These are phyloP conservation scores for Globisporangium spiculum DNA, from an alignment of 352 stramenopile species.

Conservation along the genomic window DNA sequence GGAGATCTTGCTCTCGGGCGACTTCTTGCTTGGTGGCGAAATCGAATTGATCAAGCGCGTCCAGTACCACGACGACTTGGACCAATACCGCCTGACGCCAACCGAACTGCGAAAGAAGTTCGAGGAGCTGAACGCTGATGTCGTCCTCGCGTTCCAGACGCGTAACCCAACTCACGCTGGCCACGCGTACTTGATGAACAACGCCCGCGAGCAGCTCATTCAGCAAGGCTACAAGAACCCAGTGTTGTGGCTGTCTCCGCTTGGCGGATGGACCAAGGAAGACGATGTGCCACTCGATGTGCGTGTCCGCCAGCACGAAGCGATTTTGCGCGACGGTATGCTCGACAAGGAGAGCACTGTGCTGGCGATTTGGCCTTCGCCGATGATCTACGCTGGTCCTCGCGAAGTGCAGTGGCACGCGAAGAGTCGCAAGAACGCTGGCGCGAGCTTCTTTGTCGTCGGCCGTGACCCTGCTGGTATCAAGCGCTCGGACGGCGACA, in stretches of 20 bases:
- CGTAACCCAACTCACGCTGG: constrained; percentile 97
- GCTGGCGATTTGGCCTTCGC: constrained; percentile 97
- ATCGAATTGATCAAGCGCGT: constrained; percentile 95
- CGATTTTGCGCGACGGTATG: constrained; percentile 90
- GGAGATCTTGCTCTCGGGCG: constrained; percentile 93
- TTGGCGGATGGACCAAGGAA: constrained; percentile 97
- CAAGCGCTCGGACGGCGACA: constrained; percentile 93
- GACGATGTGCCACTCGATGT: constrained; percentile 98
- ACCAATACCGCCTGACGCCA: constrained; percentile 95
- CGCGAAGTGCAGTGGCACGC: constrained; percentile 98
- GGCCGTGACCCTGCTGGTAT: constrained; percentile 97
- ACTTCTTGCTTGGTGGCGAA: constrained; percentile 95
- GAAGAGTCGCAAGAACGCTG: constrained; percentile 95
- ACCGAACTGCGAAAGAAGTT: constrained; percentile 94
- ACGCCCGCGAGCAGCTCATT: constrained; percentile 92
- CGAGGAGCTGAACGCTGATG: constrained; percentile 93
- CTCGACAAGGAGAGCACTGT: constrained; percentile 96
- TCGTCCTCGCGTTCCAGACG: constrained; percentile 98
- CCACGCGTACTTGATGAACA: constrained; percentile 98
- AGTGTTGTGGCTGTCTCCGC: constrained; percentile 95
- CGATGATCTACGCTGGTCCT: constrained; percentile 98
- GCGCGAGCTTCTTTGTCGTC: constrained; percentile 97
- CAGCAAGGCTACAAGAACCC: constrained; percentile 94
- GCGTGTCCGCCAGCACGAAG: constrained; percentile 96
- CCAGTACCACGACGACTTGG: constrained; percentile 96